These are phyloP conservation scores for Dryadomyces sulphureus DNA, from an alignment of 2,329 filamentous ascomycete species.

Conservation along the genomic window DNA sequence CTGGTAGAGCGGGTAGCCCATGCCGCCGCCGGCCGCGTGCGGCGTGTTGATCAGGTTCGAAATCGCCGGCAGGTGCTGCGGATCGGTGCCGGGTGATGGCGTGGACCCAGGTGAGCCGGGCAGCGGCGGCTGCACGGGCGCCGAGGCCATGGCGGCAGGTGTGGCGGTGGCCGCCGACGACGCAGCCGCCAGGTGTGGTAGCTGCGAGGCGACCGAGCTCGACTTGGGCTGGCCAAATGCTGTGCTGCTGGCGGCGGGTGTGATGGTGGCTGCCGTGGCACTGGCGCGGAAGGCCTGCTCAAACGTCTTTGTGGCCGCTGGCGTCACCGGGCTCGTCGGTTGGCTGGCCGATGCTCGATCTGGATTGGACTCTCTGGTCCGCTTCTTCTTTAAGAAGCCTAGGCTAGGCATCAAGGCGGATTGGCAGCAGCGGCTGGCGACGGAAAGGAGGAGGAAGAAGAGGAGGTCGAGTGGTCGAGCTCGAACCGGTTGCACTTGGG, in stretches of 20 bases:
- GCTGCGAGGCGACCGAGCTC: no score
- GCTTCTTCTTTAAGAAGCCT: conserved; percentile 96
- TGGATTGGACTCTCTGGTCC: conserved; percentile 78
- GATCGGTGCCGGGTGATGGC: conserved; percentile 29
- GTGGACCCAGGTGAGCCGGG: conserved; percentile 15
- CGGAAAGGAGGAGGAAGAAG: no score
- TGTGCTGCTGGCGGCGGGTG: conserved; percentile 7
- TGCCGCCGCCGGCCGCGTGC: conserved; percentile 26
- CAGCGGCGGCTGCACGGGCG: conserved; percentile 16
- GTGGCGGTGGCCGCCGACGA: no score
- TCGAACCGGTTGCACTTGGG: no score
- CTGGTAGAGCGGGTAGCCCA: conserved; percentile 17
- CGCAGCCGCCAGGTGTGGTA: no score
- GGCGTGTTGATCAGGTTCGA: conserved; percentile 66
- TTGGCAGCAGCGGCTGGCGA: no score
- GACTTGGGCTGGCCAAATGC: conserved; percentile 1
- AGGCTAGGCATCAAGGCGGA: conserved; percentile 92
- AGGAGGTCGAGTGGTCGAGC: no score
- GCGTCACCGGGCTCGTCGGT: conserved; percentile 48
- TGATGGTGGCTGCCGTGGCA: conserved; percentile 12
- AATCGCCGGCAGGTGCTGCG: conserved; percentile 65
- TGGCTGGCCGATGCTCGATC: conserved; percentile 54
- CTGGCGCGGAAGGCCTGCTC: conserved; percentile 24
- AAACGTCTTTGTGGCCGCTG: conserved; percentile 38
- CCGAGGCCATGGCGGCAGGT: conserved; percentile 18